Percentiles rank a stretch among this genome's conserved stretches.
Evolutionary conservation across 192 early-diverging fungal genomes (phyloP).

Genomic region (Mortierella hygrophila): DNA sequence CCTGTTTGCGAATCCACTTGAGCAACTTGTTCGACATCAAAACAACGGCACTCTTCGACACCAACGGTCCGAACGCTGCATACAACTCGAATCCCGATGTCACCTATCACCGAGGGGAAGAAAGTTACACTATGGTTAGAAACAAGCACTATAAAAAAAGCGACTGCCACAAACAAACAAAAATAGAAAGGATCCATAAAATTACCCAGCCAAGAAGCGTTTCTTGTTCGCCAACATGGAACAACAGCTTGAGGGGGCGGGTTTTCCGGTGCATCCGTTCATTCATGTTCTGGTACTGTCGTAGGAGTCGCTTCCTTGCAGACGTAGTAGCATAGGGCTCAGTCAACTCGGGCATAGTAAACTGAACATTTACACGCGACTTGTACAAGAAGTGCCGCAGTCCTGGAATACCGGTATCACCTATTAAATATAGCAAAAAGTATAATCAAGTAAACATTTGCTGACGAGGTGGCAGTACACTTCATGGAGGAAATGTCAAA

Average conservation of each 20-base stretch:
- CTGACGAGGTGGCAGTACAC: not conserved
- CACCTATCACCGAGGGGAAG: slow-evolving; percentile 51
- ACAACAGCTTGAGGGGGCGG: slow-evolving; percentile 67
- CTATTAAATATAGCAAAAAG: slow-evolving; percentile 26
- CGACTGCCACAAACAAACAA: not conserved
- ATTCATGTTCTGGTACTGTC: slow-evolving; percentile 56
- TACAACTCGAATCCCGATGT: slow-evolving; percentile 79
- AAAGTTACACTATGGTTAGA: not conserved
- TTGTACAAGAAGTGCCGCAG: slow-evolving; percentile 84
- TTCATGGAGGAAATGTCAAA: not conserved
- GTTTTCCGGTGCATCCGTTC: slow-evolving; percentile 67
- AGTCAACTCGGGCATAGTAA: slow-evolving; percentile 70
- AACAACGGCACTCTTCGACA: slow-evolving; percentile 75
- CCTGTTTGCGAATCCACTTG: slow-evolving; percentile 84
- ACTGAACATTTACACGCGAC: slow-evolving; percentile 71
- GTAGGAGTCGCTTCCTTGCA: slow-evolving; percentile 65
- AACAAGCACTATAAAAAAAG: not conserved
- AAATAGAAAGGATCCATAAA: not conserved
- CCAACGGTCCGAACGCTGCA: slow-evolving; percentile 70
- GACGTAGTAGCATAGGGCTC: slow-evolving; percentile 69
- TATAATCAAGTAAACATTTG: not conserved
- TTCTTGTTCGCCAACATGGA: slow-evolving; percentile 64
- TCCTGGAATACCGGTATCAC: slow-evolving; percentile 71
- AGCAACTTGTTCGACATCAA: slow-evolving; percentile 74
- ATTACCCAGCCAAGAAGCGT: slow-evolving; percentile 76